Conservation (phyloP, 1,284 basidiomycete genomes). For the Ganoderma multipileum region DNA sequence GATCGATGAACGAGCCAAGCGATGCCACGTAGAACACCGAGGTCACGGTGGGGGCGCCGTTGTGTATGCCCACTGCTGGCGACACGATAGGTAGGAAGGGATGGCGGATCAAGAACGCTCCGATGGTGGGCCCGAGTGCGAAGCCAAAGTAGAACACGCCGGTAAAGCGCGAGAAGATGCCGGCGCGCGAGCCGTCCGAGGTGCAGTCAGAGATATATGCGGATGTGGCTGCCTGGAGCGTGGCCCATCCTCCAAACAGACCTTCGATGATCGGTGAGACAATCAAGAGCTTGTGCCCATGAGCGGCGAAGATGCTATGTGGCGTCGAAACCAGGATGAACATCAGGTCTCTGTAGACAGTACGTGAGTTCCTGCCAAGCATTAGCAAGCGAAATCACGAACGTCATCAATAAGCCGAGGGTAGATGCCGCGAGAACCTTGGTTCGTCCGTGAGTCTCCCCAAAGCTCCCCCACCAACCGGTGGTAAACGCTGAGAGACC, state of each 20-base stretch:
- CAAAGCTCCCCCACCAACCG: conserved; percentile 87
- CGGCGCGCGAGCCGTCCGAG: conserved; percentile 81
- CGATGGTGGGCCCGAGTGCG: conserved; percentile 75
- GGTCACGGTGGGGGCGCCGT: conserved; percentile 48
- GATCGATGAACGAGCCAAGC: conserved; percentile 52
- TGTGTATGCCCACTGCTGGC: conserved; percentile 34
- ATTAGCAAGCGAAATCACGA: conserved; percentile 38
- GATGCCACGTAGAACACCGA: conserved; percentile 67
- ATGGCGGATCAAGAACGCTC: conserved; percentile 71
- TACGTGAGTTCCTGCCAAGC: conserved; percentile 2
- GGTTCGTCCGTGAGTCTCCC: conserved; percentile 81
- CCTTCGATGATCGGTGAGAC: conserved; percentile 87
- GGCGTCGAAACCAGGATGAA: conserved; percentile 84
- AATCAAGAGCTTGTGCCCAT: conserved; percentile 79
- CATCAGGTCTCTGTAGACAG: conserved; percentile 65
- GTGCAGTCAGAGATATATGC: conserved; percentile 91
- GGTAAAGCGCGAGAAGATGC: conserved; percentile 81
- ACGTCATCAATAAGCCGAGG: conserved; percentile 80
- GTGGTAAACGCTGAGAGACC: conserved; percentile 83
- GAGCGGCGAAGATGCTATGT: conserved; percentile 63
- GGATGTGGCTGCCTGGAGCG: conserved; percentile 78
- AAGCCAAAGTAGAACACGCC: conserved; percentile 78
- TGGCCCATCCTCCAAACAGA: conserved; percentile 85
- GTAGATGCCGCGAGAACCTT: conserved; percentile 76
- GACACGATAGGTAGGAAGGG: conserved; percentile 52